Evolutionary conservation across 371 early-diverging fungal genomes (phyloP).

Genomic region (Mucor racemosus): DNA sequence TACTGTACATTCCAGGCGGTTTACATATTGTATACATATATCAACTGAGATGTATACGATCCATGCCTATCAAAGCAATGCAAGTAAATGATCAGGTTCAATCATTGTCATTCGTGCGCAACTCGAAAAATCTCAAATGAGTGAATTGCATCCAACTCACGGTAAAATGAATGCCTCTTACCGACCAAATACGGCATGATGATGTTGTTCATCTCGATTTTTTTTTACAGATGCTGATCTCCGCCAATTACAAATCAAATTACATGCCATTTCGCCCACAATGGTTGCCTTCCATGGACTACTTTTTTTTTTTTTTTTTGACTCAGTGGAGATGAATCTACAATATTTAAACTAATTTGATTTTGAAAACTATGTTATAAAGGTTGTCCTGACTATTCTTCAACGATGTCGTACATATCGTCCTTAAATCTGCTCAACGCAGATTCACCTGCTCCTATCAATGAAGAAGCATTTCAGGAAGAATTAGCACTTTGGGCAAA

Average conservation of each 20-base stretch:
- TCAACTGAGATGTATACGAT: no score
- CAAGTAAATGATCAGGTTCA: no score
- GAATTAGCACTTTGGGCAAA: slow-evolving; percentile 53
- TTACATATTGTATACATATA: no score
- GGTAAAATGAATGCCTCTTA: background rate
- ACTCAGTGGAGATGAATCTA: slow-evolving; percentile 6
- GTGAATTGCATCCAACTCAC: background rate
- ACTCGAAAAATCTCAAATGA: background rate
- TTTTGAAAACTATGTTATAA: slow-evolving; percentile 10
- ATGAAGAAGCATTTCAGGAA: slow-evolving; percentile 32
- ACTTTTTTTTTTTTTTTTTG: slow-evolving; percentile 5
- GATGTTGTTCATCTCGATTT: background rate
- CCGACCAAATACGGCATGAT: background rate
- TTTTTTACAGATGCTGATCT: slow-evolving; percentile 3
- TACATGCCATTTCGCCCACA: background rate
- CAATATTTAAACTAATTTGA: background rate
- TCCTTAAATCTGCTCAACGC: slow-evolving; percentile 31
- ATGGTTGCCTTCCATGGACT: slow-evolving; percentile 4
- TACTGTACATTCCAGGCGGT: no score
- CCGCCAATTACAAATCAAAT: slow-evolving; percentile 11
- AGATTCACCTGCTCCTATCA: slow-evolving; percentile 21
- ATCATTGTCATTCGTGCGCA: no score
- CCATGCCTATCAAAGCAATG: no score
- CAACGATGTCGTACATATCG: slow-evolving; percentile 40
- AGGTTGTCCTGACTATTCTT: slow-evolving; percentile 16